Evolutionary conservation across 306 rosid genomes (phyloP), one percentile per base, ranked within the genome.

Genomic region (Cotoneaster glaucophyllus): DNA sequence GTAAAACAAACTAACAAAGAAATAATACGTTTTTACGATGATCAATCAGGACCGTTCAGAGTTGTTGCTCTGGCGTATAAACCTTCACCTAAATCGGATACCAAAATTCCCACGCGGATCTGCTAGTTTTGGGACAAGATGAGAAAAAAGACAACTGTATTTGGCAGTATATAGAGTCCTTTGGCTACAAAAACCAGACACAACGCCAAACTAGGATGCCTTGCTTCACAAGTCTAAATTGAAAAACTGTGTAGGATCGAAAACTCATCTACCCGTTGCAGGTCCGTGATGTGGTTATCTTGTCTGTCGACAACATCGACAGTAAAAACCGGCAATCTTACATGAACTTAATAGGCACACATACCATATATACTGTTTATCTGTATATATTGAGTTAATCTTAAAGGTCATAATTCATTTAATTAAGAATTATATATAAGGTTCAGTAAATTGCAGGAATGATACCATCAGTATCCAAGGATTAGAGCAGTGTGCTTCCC

Each of bases 31-130:
- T 22, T 22, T n/a, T 19, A n/a, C 22, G 62, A 56, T 21, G 24
- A 56, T n/a, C 12, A 56, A 78, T 95, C 99, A 61, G 97, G 97
- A 81, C 90, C 90, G 88, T 95, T 95, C 37, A 95, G 85, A 44
- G 99, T 95, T 2, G 97, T 92, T 53, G 99, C 97, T 26, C 97
- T 97, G 21, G 96, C 97, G 90, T 88, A 85, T 59, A 92, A 90
- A 54, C 87, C 99, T 82, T 95, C 99, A 11, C 93, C 67, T 90
- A 85, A 85, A 95, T 90, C 82, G 88, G 68, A 84, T 86, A 92
- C 56, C 92, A 89, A 82, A 95, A 90, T 48, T 92, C 90, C 79
- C 87, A 83, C 31, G 92, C 97, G 15, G 99, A 95, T 83, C 98
- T 95, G 86, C 45, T 78, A 63, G 25, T n/a, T 69, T 58, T 25